These are phyloP conservation scores for Neurospora sp. DNA, from an alignment of 2,329 filamentous ascomycete species.

Conservation along the genomic window DNA sequence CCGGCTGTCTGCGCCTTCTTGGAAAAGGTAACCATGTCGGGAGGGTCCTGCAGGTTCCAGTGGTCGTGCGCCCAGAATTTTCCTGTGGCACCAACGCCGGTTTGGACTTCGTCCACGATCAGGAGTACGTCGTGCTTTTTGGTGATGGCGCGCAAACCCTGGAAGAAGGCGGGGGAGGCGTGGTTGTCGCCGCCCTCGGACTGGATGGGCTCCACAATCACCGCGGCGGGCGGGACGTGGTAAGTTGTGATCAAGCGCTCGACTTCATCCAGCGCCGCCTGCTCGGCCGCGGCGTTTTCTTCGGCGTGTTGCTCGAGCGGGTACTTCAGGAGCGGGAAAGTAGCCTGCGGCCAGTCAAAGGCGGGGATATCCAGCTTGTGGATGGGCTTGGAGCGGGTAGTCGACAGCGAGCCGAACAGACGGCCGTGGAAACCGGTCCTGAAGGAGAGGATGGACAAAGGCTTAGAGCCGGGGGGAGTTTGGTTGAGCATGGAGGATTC, in stretches of 20 bases:
- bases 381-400: conserved; percentile 84
- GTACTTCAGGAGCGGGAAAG: conserved; percentile 79
- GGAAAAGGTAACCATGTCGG: conserved; percentile 90
- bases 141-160: conserved; percentile 68
- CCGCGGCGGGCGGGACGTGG: conserved; percentile 69
- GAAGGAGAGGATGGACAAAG: conserved; percentile 80
- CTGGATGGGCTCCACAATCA: conserved; percentile 84
- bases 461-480: conserved; percentile 59
- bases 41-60: conserved; percentile 70
- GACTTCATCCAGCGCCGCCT: conserved; percentile 70
- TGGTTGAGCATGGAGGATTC: conserved; percentile 70
- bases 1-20: conserved; percentile 94
- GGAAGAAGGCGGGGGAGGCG: conserved; percentile 80
- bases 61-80: conserved; percentile 97
- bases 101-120: conserved; percentile 93
- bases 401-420: conserved; percentile 77
- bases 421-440: conserved; percentile 83
- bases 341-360: conserved; percentile 88
- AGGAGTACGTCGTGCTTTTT: conserved; percentile 67
- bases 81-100: conserved; percentile 82
- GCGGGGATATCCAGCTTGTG: conserved; percentile 93
- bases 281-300: conserved; percentile 75
- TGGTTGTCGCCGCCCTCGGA: conserved; percentile 94
- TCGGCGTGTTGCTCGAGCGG: conserved; percentile 68
- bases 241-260: conserved; percentile 72